phyloP scores from a whole-genome alignment of 1,284 basidiomycete genomes.

The Mycosarcoma mackinlayi region DNA sequence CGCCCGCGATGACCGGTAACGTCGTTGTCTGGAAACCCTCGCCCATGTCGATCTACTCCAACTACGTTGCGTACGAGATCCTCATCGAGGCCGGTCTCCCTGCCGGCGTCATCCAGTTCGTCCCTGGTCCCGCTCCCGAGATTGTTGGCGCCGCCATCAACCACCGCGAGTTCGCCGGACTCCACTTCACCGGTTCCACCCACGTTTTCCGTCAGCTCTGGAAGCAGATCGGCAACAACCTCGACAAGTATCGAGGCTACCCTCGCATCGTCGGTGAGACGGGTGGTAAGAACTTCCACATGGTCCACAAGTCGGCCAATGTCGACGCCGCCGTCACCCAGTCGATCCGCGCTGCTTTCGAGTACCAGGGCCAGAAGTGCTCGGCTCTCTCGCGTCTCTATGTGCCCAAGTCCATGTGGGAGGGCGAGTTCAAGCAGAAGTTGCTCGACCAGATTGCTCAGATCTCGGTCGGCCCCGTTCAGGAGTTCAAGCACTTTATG shows the following conservation, averaged over 20 bases:
- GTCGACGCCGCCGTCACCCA: slow-evolving; percentile 88
- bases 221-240: slow-evolving; percentile 91
- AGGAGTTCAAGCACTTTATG: slow-evolving; percentile 87
- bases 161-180: slow-evolving; percentile 83
- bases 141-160: slow-evolving; percentile 70
- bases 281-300: slow-evolving; percentile 97
- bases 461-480: slow-evolving; percentile 84
- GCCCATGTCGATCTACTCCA: slow-evolving; percentile 92
- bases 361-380: slow-evolving; percentile 99
- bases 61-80: slow-evolving; percentile 91
- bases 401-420: slow-evolving; percentile 87
- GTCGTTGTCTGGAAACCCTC: slow-evolving; percentile 98
- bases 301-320: slow-evolving; percentile 88
- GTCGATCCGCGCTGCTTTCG: slow-evolving; percentile 88
- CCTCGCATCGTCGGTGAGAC: slow-evolving; percentile 92
- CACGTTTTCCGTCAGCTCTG: slow-evolving; percentile 88
- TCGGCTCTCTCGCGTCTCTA: slow-evolving; percentile 92
- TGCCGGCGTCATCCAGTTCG: slow-evolving; percentile 94
- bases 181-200: slow-evolving; percentile 98
- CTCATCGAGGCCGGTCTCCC: slow-evolving; percentile 94
- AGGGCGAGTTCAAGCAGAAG: slow-evolving; percentile 84
- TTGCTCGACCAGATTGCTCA: slow-evolving; percentile 80
- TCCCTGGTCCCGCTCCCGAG: slow-evolving; percentile 73
- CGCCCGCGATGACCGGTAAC: slow-evolving; percentile 93
- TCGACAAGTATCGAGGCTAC: slow-evolving; percentile 78